Evolutionary conservation across 768 basidiomycete species (phyloP), one percentile per base, ranked within the genome.

Genomic region (Rossbeevera mucosa): DNA sequence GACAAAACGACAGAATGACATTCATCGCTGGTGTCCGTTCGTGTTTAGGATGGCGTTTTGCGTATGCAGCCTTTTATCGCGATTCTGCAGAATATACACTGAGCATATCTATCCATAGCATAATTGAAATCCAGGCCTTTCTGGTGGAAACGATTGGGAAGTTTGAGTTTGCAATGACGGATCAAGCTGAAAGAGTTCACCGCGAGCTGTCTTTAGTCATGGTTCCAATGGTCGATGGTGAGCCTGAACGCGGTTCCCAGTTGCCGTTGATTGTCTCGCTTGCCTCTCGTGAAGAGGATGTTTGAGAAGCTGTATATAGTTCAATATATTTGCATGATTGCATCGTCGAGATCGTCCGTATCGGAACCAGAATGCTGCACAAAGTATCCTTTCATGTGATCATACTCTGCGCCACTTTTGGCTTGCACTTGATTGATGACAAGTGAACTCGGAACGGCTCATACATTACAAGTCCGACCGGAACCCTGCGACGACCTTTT

Each of bases 71-170:
- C 16, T 25, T 24, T 43, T 42, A n/a, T n/a, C n/a, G 9, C 16
- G 1, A 43, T 21, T 13, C 16, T 43, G 0, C 42, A 13, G 14
- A 12, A 43, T 21, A 21, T 22, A 43, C 9, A 9, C 14, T 24
- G 7, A 22, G 25, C 8, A 8, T 16, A 43, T 21, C 5, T 25
- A 16, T 5, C 22, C 8, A 43, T 24, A 43, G 42, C 36, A 38
- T 38, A 18, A 6, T 38, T 11, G 36, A 38, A 18, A 18, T 38
- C n/a, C 36, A 38, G 18, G 36, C 36, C 18, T 38, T 38, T 38
- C 11, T 38, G 5, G 11, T 78, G 22, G 81, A 82, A 59, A 68
- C 82, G 21, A 52, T 84, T 40, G 64, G 72, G 29, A 72, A 77
- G 57, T 81, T 85, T 57, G 78, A 83, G 55, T 79, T 84, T 55